Conservation (phyloP, 1,139 yeast species). For the Nakaseomyces bracarensis region DNA sequence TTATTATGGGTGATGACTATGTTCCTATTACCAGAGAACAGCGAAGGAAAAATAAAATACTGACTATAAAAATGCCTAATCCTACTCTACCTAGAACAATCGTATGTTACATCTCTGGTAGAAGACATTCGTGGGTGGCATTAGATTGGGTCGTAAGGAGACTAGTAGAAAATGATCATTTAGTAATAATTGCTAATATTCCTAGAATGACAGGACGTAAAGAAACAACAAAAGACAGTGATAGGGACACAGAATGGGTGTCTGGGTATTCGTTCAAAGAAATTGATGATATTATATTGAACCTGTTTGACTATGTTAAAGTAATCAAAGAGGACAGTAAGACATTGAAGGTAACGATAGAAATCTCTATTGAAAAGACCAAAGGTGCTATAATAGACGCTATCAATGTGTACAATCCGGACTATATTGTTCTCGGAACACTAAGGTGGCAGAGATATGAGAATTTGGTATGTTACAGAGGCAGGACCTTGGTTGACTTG, state of each 20-base stretch:
- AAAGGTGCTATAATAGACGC: slow-evolving; percentile 51
- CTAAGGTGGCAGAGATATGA: slow-evolving; percentile 17
- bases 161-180: slow-evolving; percentile 49
- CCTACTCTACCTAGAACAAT: slow-evolving; percentile 42
- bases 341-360: slow-evolving; percentile 52
- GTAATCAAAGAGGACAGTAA: slow-evolving; percentile 38
- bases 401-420: slow-evolving; percentile 56
- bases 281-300: slow-evolving; percentile 27
- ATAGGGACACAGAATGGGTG: slow-evolving; percentile 21
- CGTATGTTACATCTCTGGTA: slow-evolving; percentile 56
- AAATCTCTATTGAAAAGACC: slow-evolving; percentile 53
- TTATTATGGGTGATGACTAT: slow-evolving; percentile 18
- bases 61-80: slow-evolving; percentile 23
- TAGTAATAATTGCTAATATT: slow-evolving; percentile 48
- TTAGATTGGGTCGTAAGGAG: slow-evolving; percentile 56
- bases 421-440: slow-evolving; percentile 36
- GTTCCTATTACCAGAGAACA: slow-evolving; percentile 24
- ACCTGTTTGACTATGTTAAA: slow-evolving; percentile 43
- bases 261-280: slow-evolving; percentile 25
- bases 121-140: slow-evolving; percentile 72
- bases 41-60: slow-evolving; percentile 20
- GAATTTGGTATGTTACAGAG: slow-evolving; percentile 14
- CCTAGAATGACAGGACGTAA: slow-evolving; percentile 20
- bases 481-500: slow-evolving; percentile 49
- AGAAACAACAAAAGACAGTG: slow-evolving; percentile 26